Percentiles rank a stretch among this genome's conserved stretches.
Evolutionary conservation across 176 grass and related monocot genomes (phyloP).

Genomic region (Zea mays): Zm-B73-REFERENCE-NAM-5.0 NC_050102.1:134551001-134551500

Average conservation of each 20-base stretch:
- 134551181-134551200: slow-evolving; percentile 98
- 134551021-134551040: slow-evolving; percentile 99
- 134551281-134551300: slow-evolving; percentile 33
- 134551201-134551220: slow-evolving; percentile 94
- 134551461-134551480: slow-evolving; percentile 99
- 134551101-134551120: neutral
- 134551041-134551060: slow-evolving; percentile 99
- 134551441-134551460: slow-evolving; percentile 82
- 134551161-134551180: slow-evolving; percentile 80
- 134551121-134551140: slow-evolving; percentile 37
- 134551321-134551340: slow-evolving; percentile 27
- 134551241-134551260: slow-evolving; percentile 75
- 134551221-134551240: slow-evolving; percentile 91
- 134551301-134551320: slow-evolving; percentile 3
- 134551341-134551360: neutral
- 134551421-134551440: slow-evolving; percentile 65
- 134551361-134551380: slow-evolving; percentile 3
- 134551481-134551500: slow-evolving; percentile 84
- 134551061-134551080: slow-evolving; percentile 63
- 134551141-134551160: slow-evolving; percentile 97
- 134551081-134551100: slow-evolving; percentile 25
- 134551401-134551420: slow-evolving; percentile 78
- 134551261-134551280: slow-evolving; percentile 39
- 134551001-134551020: slow-evolving; percentile 96
- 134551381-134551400: slow-evolving; percentile 95